Evolutionary conservation across 768 basidiomycete genomes (phyloP).

Genomic region (Pisolithus albus): DNA sequence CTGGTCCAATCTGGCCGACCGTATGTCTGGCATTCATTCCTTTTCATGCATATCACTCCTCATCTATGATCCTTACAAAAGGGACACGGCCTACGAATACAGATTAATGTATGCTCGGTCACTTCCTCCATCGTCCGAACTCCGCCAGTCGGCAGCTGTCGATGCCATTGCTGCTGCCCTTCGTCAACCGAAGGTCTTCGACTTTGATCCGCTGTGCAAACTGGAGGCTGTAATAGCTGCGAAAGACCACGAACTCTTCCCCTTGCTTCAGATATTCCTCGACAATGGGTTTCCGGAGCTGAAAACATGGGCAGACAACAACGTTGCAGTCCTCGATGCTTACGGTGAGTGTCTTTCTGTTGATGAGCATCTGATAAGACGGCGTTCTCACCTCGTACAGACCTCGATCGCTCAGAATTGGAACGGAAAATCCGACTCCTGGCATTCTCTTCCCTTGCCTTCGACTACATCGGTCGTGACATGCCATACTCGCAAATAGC

Average conservation of each 20-base stretch:
- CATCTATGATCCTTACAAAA: constrained; percentile 21
- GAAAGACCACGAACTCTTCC: constrained; percentile 66
- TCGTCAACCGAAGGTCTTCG: constrained; percentile 59
- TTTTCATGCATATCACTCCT: not conserved
- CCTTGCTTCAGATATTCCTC: constrained; percentile 71
- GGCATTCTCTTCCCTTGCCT: constrained; percentile 69
- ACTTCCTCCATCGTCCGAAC: constrained; percentile 48
- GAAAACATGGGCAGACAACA: constrained; percentile 48
- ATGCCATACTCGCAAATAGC: constrained; percentile 68
- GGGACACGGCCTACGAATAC: constrained; percentile 59
- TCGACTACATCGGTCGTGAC: constrained; percentile 66
- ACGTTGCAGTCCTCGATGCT: constrained; percentile 45
- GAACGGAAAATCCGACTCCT: constrained; percentile 78
- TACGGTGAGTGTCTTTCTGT: constrained; percentile 40
- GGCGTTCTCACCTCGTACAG: constrained; percentile 27
- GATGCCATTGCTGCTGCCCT: constrained; percentile 60
- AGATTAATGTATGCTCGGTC: constrained; percentile 54
- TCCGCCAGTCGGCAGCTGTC: constrained; percentile 47
- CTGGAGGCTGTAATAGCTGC: constrained; percentile 61
- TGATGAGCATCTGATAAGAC: not conserved
- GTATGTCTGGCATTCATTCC: constrained; percentile 38
- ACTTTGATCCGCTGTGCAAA: constrained; percentile 77
- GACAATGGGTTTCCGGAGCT: constrained; percentile 57
- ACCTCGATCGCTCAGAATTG: constrained; percentile 49
- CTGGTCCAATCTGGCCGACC: constrained; percentile 49